Evolutionary conservation across 768 basidiomycete genomes (phyloP), one percentile per base, ranked within the genome.

Genomic region (Lactarius evosmus): DNA sequence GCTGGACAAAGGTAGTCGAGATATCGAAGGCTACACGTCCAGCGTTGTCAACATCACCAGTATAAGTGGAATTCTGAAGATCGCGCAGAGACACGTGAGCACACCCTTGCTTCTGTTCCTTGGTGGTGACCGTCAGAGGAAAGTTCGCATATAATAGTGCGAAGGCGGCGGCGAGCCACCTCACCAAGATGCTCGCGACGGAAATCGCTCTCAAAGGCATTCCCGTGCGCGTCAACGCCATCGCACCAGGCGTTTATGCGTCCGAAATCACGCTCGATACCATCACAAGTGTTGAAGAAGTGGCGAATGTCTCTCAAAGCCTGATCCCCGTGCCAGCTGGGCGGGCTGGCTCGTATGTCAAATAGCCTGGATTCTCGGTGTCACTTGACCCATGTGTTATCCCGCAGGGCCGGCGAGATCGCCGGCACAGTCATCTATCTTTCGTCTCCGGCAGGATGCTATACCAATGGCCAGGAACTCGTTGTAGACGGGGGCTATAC

Each of bases 101-200:
- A 52, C 32, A 41, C 41, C 22, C 6, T 38, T 16, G 29, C 33
- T 6, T 29, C 52, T 27, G n/a, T 41, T 46, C 2, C 4, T 19
- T 52, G n/a, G 11, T 33, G 22, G n/a, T 65, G 34, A 58, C 49
- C 22, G 22, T 52, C 32, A 17, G 56, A 17, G n/a, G 12, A 29
- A 69, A 93, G 91, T 92, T 92, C 71, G 83, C 82, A 32, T 93
- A 93, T 73, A 93, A 93, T 73, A 88, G 87, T 69, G 78, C 87
- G 7, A 93, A 93, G 72, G 89, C 88, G 0, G 91, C 89, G 3
- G 85, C 84, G 6, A 81, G 86, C 14, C 89, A 91, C 67, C 75
- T 93, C n/a, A 89, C 89, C 11, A 86, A 79, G 74, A 82, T 91
- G 83, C 74, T 93, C 56, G 77, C 90, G 2, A 90, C 90, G 1